These are phyloP conservation scores for Letharia columbiana DNA, from an alignment of 495 filamentous ascomycete species.

Conservation along the genomic window DNA sequence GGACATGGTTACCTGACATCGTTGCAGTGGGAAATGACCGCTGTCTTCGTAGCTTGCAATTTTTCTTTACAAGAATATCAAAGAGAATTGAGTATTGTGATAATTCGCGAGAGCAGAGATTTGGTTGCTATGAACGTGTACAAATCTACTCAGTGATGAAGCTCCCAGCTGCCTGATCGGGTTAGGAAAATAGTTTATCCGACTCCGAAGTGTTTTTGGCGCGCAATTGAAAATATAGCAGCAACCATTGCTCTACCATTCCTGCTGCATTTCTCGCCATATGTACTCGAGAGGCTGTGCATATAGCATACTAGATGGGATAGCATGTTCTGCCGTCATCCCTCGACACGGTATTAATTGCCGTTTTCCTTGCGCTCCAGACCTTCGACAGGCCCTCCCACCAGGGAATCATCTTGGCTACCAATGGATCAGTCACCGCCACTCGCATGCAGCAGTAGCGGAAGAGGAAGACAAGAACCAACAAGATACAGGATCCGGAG, in stretches of 20 bases:
- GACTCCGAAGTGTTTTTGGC: neutral
- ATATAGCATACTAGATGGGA: neutral
- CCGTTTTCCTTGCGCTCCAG: neutral
- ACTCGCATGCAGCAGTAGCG: neutral
- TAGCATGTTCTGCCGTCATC: neutral
- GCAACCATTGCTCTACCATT: neutral
- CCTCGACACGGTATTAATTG: neutral
- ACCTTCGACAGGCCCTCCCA: neutral
- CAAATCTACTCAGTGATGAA: constrained; percentile 9
- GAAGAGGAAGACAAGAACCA: neutral
- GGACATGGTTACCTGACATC: constrained; percentile 16
- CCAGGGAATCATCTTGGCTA: neutral
- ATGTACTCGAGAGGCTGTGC: constrained; percentile 5
- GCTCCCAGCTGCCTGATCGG: constrained; percentile 5
- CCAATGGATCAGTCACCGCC: neutral
- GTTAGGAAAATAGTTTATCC: constrained; percentile 9
- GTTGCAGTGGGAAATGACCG: neutral
- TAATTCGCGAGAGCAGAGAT: neutral
- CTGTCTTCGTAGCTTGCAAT: neutral
- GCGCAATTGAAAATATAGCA: neutral
- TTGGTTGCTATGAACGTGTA: neutral
- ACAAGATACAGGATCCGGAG: neutral
- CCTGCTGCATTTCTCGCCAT: neutral
- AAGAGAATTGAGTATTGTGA: neutral
- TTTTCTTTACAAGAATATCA: neutral